A percentile compares a stretch with the other conserved stretches of the same genome.
phyloP scores from a whole-genome alignment of 2,329 filamentous ascomycete genomes.

The Pestalotiopsis sp. region DNA sequence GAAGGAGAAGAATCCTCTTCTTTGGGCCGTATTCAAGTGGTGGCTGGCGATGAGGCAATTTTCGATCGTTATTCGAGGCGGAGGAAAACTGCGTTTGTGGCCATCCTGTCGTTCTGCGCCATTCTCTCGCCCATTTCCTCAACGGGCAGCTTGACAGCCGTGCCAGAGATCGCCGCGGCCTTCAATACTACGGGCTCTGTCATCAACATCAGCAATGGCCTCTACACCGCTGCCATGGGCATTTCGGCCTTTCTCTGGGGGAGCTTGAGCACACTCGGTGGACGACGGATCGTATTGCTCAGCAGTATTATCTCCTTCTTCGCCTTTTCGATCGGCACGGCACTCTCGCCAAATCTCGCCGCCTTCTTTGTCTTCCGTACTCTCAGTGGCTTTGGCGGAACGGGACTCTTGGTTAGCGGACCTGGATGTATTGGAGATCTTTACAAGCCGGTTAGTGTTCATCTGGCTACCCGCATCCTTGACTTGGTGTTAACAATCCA shows the following conservation, averaged over 20 bases:
- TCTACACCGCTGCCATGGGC: conserved; percentile 73
- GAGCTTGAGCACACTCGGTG: conserved; percentile 60
- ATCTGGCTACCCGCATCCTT: neutral
- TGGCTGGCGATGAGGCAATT: neutral
- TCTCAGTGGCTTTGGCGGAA: conserved; percentile 70
- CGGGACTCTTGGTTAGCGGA: conserved; percentile 66
- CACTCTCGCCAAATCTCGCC: conserved; percentile 64
- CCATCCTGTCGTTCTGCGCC: conserved; percentile 57
- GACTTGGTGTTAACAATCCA: neutral
- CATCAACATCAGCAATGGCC: conserved; percentile 67
- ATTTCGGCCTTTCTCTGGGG: conserved; percentile 66
- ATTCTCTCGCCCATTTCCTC: conserved; percentile 64
- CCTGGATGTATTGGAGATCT: conserved; percentile 58
- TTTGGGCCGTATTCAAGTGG: neutral
- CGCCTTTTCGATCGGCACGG: conserved; percentile 64
- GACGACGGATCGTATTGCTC: conserved; percentile 45
- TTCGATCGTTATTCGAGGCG: neutral
- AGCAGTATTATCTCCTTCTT: conserved; percentile 53
- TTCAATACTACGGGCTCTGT: conserved; percentile 60
- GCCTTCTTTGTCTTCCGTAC: conserved; percentile 69
- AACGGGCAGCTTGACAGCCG: conserved; percentile 64
- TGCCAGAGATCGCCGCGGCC: conserved; percentile 63
- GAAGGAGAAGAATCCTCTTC: neutral
- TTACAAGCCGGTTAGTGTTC: conserved; percentile 5
- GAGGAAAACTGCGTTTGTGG: conserved; percentile 36